Evolutionary conservation across 2,329 filamentous ascomycete genomes (phyloP).

Genomic region (Pseudomassariella vexata): DNA sequence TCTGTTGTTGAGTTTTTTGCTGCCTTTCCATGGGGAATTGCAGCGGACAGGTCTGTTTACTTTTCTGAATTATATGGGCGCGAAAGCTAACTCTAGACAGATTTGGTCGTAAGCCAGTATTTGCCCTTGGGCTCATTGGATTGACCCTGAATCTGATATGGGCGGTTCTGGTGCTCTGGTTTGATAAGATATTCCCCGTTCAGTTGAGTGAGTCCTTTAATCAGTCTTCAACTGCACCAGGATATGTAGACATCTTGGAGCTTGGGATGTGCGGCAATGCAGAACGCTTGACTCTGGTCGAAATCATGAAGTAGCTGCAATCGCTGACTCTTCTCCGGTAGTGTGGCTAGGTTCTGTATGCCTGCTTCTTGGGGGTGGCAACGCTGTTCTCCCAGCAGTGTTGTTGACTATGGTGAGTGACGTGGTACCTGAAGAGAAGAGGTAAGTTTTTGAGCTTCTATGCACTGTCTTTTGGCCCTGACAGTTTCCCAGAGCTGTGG

Average conservation of each 20-base stretch:
- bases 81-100: conserved; percentile 10
- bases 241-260: no score
- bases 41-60: conserved; percentile 23
- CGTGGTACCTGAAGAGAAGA: conserved; percentile 27
- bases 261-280: no score
- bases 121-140: conserved; percentile 23
- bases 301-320: no score
- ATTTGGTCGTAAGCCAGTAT: conserved; percentile 29
- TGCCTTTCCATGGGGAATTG: conserved; percentile 32
- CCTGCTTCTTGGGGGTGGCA: conserved; percentile 28
- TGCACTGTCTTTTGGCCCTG: not conserved
- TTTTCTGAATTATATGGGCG: no score
- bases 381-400: conserved; percentile 22
- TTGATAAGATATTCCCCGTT: conserved; percentile 24
- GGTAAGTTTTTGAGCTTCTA: conserved; percentile 17
- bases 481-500: conserved; percentile 22
- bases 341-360: conserved; percentile 27
- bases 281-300: no score
- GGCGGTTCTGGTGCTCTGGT: conserved; percentile 26
- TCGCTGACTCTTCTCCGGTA: no score
- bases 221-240: no score
- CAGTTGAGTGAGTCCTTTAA: no score
- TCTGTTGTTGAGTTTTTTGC: conserved; percentile 26
- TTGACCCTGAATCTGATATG: conserved; percentile 20
- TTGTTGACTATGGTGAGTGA: conserved; percentile 30